phyloP scores from a whole-genome alignment of 116 monocot genomes.

The Cymodocea nodosa region DNA sequence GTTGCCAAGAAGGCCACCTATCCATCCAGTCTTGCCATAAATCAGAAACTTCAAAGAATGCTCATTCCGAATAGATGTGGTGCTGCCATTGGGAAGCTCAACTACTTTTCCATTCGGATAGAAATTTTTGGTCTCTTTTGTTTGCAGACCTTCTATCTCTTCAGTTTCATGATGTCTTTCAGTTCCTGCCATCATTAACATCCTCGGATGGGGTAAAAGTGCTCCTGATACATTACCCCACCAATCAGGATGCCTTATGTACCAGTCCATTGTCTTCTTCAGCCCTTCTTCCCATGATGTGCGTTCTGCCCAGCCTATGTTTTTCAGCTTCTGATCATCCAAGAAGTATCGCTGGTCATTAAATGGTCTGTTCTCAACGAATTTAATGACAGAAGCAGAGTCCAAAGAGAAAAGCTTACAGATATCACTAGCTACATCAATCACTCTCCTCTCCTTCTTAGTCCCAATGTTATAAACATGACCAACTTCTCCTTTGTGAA shows the following conservation, averaged over 20 bases:
- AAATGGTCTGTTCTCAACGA: slow-evolving; percentile 69
- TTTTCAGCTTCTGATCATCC: slow-evolving; percentile 72
- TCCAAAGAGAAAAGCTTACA: slow-evolving; percentile 57
- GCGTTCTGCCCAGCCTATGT: slow-evolving; percentile 54
- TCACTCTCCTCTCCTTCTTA: slow-evolving; percentile 64
- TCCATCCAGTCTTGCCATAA: slow-evolving; percentile 67
- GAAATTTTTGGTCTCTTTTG: background rate
- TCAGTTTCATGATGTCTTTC: slow-evolving; percentile 35
- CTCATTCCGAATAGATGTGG: slow-evolving; percentile 4
- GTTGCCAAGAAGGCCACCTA: slow-evolving; percentile 59
- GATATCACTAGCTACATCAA: slow-evolving; percentile 63
- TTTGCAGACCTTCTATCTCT: slow-evolving; percentile 9
- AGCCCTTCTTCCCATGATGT: slow-evolving; percentile 68
- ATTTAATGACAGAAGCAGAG: slow-evolving; percentile 34
- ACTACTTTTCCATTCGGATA: slow-evolving; percentile 15
- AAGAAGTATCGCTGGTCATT: slow-evolving; percentile 78
- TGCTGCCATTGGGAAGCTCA: slow-evolving; percentile 5
- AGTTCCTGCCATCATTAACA: slow-evolving; percentile 61
- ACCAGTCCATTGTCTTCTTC: slow-evolving; percentile 63
- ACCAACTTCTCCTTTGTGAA: slow-evolving; percentile 75
- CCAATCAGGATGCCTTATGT: slow-evolving; percentile 48
- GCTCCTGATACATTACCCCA: slow-evolving; percentile 79
- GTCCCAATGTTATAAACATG: slow-evolving; percentile 75
- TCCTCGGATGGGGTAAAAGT: slow-evolving; percentile 59
- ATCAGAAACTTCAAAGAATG: slow-evolving; percentile 46